Percentiles rank a stretch among this genome's conserved stretches.
Conservation (phyloP, 495 filamentous ascomycete species). For the Aspergillus homomorphus region DNA sequence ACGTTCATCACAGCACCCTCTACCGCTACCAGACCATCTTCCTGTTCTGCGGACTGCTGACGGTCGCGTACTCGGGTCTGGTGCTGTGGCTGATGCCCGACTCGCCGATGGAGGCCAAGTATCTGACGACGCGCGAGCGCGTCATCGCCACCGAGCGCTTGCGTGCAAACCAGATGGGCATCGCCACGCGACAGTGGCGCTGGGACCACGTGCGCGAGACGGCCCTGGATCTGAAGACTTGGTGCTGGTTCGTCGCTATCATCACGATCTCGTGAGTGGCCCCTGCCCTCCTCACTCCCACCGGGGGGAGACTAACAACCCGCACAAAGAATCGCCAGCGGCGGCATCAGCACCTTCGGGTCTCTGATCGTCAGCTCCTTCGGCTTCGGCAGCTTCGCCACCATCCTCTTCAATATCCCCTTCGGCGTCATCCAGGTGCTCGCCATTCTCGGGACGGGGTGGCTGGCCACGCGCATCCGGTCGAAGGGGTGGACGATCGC, state of each 20-base stretch:
- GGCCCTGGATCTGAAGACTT: slow-evolving; percentile 42
- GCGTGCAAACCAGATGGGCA: slow-evolving; percentile 52
- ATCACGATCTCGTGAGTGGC: slow-evolving; percentile 26
- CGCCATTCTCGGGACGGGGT: slow-evolving; percentile 42
- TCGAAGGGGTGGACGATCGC: slow-evolving; percentile 23
- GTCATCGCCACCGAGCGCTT: slow-evolving; percentile 52
- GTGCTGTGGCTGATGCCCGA: slow-evolving; percentile 48
- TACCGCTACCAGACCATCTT: slow-evolving; percentile 56
- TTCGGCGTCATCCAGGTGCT: slow-evolving; percentile 43
- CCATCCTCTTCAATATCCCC: slow-evolving; percentile 34
- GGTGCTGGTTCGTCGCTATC: slow-evolving; percentile 27
- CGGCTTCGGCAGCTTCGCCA: slow-evolving; percentile 31
- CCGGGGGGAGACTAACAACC: background rate
- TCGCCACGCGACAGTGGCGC: slow-evolving; percentile 43
- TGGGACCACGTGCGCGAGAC: slow-evolving; percentile 51
- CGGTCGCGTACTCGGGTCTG: slow-evolving; percentile 35
- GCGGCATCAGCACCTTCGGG: slow-evolving; percentile 36
- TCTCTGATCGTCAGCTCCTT: slow-evolving; percentile 37
- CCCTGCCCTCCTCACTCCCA: background rate
- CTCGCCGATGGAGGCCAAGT: slow-evolving; percentile 47
- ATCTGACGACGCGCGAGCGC: slow-evolving; percentile 40
- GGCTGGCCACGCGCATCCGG: slow-evolving; percentile 36
- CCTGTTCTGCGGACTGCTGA: slow-evolving; percentile 48
- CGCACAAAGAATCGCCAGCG: slow-evolving; percentile 25
- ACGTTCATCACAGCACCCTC: slow-evolving; percentile 45